These are phyloP conservation scores for Avena insularis DNA, from an alignment of 176 grass and related monocot species.

Conservation along the genomic window DNA sequence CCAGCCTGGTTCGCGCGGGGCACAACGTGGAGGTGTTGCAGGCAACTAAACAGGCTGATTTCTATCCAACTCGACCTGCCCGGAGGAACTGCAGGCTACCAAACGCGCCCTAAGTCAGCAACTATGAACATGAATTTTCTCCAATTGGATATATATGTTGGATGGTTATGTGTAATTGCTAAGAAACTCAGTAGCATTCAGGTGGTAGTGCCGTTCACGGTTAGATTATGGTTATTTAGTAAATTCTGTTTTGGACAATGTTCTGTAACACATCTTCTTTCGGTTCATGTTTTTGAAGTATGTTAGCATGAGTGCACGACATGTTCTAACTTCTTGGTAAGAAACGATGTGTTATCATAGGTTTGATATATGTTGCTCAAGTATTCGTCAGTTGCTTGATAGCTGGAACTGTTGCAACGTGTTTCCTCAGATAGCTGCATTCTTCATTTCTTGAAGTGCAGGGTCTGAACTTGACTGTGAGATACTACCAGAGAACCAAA, in stretches of 20 bases:
- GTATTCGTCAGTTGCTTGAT: not conserved
- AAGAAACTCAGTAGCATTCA: not conserved
- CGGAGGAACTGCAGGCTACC: no score
- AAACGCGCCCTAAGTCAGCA: not conserved
- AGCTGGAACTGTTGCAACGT: not conserved
- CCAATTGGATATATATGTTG: not conserved
- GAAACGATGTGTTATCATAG: not conserved
- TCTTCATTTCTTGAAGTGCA: not conserved
- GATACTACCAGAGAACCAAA: not conserved
- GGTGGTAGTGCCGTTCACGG: not conserved
- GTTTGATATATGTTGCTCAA: not conserved
- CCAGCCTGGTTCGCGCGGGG: no score
- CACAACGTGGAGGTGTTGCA: no score
- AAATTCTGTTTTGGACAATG: no score
- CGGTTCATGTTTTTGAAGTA: not conserved
- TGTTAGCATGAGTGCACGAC: not conserved
- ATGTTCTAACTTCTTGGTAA: not conserved
- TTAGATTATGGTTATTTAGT: no score
- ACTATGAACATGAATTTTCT: not conserved
- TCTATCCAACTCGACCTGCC: no score
- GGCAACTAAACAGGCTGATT: no score
- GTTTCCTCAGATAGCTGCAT: not conserved
- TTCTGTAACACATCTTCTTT: not conserved
- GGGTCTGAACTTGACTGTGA: not conserved
- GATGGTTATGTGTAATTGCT: not conserved